Evolutionary conservation across 2,329 filamentous ascomycete genomes (phyloP), one percentile per base, ranked within the genome.

Genomic region (Colletotrichum coccodes): DNA sequence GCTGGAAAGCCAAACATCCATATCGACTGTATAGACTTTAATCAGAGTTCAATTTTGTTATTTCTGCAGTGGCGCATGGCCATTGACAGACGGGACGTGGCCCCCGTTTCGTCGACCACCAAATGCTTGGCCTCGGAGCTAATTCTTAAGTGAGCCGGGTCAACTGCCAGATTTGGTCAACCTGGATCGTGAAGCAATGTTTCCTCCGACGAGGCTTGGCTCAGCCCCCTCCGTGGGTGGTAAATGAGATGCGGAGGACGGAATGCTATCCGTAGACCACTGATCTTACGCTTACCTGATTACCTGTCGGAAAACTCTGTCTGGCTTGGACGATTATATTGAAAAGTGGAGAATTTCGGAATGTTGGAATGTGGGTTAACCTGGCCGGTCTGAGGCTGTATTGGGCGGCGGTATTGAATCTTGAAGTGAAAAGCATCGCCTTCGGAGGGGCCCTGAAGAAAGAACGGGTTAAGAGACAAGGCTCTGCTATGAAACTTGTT

Each of bases 61-160:
- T 30, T 50, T 36, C 34, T 21, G 47, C 23, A 42, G 40, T 62
- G 58, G 58, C 58, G 56, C 40, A 62, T 49, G 49, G 44, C 53
- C 46, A 26, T 36, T 26, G 56, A 18, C 21, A 26, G n/a, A 47
- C 61, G 49, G 30, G 49, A 66, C 34, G 40, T 11, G 62, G 58
- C 30, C 32, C 62, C 46, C 40, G 23, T 44, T 44, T 32, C 28
- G 26, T 12, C 23, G 30, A 4, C 40, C 30, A 16, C 23, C 28
- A 58, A 30, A 56, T 44, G 64, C 58, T 54, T 62, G 59, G 42
- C 34, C n/a, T 44, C 23, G 6, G 42, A 50, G 34, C 50, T 34
- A 49, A 30, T 12, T 46, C 54, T n/a, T 44, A 42, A 52, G n/a
- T 36, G 42, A 57, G 16, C 16, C 30, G 53, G 11, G 26, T 18